Base-by-base conservation (phyloP, 2,329 filamentous ascomycete species). In the Zymoseptoria ardabiliae region DNA sequence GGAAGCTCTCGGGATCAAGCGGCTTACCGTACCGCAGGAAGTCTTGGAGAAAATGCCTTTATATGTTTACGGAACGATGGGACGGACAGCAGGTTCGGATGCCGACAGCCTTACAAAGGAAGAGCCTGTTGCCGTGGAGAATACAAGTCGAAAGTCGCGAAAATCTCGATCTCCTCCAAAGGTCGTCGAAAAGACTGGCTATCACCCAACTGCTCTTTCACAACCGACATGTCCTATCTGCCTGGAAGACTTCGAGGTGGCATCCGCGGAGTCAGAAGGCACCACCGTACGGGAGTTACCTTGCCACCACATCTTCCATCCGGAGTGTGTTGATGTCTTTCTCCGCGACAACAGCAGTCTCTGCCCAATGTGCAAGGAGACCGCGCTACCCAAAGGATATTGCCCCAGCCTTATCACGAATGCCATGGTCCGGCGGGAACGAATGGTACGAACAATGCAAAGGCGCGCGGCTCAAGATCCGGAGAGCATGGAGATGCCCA, bases 211-310 rank as follows among this genome's bases (percentile, higher is more conserved):
- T 28, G 72, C 74, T 45, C 79, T 89, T 66, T 85, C 86, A 20
- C 94, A 97, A 71, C 86, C 90, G 0, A 86, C 83, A 2, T 97
- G 94, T 71, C 85, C 90, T n/a, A 96, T 97, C 56, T 99, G 94
- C 70, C 81, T 96, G 0, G 89, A 91, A 57, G 85, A 90, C 60
- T 97, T 90, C 69, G 81, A 88, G 25, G 58, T 65, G 1, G 61
- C 62, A 9, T 59, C 28, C 50, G 49, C 59, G 7, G 66, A 62
- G 13, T 52, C 56, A 6, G 62, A 65, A 53, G 70, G 69, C 35
- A 68, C 89, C 0, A 82, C 85, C 20, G 91, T 97, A 58, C 88
- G 91, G 58, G 89, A 97, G 74, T 79, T 97, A 2, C 85, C 90
- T 0, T 99, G 94, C 68, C 86, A 88, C 0, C 94, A 99, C 72